These are phyloP conservation scores for Houttuynia cordata DNA, from an alignment of 164 flowering plant genomes.

Conservation along the genomic window DNA sequence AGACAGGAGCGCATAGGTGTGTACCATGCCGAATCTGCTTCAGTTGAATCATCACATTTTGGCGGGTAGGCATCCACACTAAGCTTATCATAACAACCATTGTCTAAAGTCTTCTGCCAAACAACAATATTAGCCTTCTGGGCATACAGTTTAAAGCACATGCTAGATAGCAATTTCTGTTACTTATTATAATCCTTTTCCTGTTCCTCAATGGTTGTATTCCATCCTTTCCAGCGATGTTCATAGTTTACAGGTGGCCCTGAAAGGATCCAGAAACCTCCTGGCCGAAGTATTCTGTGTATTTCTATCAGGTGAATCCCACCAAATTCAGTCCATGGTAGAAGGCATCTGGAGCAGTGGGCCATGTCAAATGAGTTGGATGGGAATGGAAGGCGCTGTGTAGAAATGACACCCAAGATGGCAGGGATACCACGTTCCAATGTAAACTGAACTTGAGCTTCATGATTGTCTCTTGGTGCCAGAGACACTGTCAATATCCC, in stretches of 20 bases:
- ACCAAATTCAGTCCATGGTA: slow-evolving; percentile 99
- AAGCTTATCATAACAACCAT: slow-evolving; percentile 52
- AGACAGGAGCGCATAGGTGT: slow-evolving; percentile 82
- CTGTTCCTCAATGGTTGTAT: slow-evolving; percentile 86
- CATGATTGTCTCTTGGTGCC: slow-evolving; percentile 98
- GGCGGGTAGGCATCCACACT: slow-evolving; percentile 52
- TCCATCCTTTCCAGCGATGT: slow-evolving; percentile 88
- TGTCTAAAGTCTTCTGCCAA: slow-evolving; percentile 71
- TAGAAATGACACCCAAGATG: slow-evolving; percentile 85
- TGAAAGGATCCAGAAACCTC: slow-evolving; percentile 97
- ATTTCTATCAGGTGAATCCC: slow-evolving; percentile 90
- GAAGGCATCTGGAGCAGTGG: slow-evolving; percentile 98
- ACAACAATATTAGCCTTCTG: slow-evolving; percentile 92
- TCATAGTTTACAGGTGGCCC: slow-evolving; percentile 98
- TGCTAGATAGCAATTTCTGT: slow-evolving; percentile 56
- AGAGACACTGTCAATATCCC: slow-evolving; percentile 86
- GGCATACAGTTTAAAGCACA: slow-evolving; percentile 81
- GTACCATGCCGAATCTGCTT: slow-evolving; percentile 89
- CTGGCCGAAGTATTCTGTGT: slow-evolving; percentile 92
- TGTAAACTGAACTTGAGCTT: slow-evolving; percentile 98
- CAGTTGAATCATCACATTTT: slow-evolving; percentile 76
- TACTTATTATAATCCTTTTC: slow-evolving; percentile 72
- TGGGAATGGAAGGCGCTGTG: slow-evolving; percentile 95
- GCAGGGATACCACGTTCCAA: slow-evolving; percentile 99
- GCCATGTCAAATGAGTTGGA: slow-evolving; percentile 98